Base-by-base conservation (phyloP, 768 basidiomycete genomes). In the Gymnopilus junonius region DNA sequence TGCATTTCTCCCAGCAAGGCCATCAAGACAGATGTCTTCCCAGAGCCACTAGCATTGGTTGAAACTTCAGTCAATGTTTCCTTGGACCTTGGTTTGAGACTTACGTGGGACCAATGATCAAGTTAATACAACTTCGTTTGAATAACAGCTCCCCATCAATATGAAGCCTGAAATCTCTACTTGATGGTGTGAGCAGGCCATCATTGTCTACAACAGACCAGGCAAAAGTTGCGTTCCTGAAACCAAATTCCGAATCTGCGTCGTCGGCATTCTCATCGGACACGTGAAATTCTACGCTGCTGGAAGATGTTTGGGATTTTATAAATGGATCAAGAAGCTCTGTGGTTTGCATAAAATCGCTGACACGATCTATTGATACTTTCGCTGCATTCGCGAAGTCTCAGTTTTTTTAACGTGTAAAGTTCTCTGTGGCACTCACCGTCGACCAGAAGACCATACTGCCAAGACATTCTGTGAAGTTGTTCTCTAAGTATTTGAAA, bases 1-100 rank as follows among this genome's bases (percentile, higher is more conserved):
- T 89, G 87, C 85, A 90, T 84, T 70, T 89, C 88, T 35, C 80
- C 86, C 17, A 87, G 77, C 39, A 88, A 73, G 0, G 87, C 87
- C 85, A 89, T 87, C 23, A 88, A 78, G 39, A 88, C 67, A 3
- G 85, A 86, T 0, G 88, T 88, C 74, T 88, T 89, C 8, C 87
- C 88, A 7, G 80, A 80, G 27, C 81, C 82, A 59, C 69, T 70
- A 46, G 4, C 23, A 34, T 6, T n/a, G 25, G n/a, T 21, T 27
- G 10, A 5, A 17, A 45, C 20, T 32, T 61, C 11, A 61, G 17
- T 4, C 14, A n/a, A 31, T 0, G 25, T 46, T 12, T 46, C 20
- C 25, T 21, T 37, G 20, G 42, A 14, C 5, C 5, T 34, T 15
- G 29, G 51, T 15, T 15, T 21, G 43, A 34, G 59, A 57, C 66